Evolutionary conservation across 371 early-diverging fungal genomes (phyloP).

Genomic region (Actinomortierella wolfii): DNA sequence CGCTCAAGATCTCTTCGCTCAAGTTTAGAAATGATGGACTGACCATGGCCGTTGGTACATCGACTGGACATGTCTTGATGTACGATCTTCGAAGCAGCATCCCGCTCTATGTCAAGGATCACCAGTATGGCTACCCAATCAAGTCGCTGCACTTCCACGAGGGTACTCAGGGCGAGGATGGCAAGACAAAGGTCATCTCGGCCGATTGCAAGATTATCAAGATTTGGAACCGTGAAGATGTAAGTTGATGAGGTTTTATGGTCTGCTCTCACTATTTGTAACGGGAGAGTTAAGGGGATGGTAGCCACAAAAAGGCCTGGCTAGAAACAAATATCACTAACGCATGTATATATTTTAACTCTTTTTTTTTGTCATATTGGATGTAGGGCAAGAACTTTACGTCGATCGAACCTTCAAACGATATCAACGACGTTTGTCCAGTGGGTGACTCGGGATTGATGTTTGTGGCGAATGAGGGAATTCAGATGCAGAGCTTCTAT

Average conservation of each 20-base stretch:
- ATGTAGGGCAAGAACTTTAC: slow-evolving; percentile 80
- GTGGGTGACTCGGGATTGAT: slow-evolving; percentile 89
- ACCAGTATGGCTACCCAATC: slow-evolving; percentile 97
- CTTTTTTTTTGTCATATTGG: background rate
- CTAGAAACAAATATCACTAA: too few species aligned
- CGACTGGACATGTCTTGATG: slow-evolving; percentile 88
- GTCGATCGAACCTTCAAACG: slow-evolving; percentile 87
- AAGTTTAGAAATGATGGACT: slow-evolving; percentile 89
- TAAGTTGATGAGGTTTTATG: slow-evolving; percentile 29
- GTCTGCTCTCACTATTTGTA: too few species aligned
- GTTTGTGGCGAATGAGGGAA: slow-evolving; percentile 94
- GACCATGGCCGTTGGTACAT: slow-evolving; percentile 88
- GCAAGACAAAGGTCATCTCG: slow-evolving; percentile 78
- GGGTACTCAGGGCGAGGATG: slow-evolving; percentile 56
- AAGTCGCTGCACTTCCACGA: slow-evolving; percentile 86
- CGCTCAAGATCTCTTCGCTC: slow-evolving; percentile 75
- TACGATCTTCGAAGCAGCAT: slow-evolving; percentile 93
- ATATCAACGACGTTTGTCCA: slow-evolving; percentile 93
- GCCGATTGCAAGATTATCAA: slow-evolving; percentile 92
- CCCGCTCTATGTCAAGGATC: slow-evolving; percentile 90
- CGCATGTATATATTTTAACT: too few species aligned
- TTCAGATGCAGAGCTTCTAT: slow-evolving; percentile 93
- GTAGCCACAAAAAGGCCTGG: too few species aligned
- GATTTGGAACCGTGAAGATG: slow-evolving; percentile 84
- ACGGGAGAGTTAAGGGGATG: too few species aligned